Evolutionary conservation across 208 protist species (phyloP), one percentile per base, ranked within the genome.

Genomic region (Leishmania guyanensis): DNA sequence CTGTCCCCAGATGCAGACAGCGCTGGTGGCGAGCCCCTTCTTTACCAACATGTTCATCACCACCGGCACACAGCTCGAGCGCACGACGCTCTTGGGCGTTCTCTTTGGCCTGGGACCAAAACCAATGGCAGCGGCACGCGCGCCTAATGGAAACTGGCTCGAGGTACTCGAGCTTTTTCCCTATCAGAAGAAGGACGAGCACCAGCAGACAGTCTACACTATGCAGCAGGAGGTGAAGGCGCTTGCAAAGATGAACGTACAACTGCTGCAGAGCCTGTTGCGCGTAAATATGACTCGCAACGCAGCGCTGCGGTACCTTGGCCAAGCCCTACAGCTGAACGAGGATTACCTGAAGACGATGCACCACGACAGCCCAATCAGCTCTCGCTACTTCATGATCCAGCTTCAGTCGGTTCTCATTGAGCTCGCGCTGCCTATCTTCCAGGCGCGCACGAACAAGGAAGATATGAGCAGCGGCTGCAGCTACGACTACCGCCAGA

Each of bases 271-370:
- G 77, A 77, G 80, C 22, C 84, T 97, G 51, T 80, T 97, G 71
- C 82, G 84, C 16, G 58, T 71, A 16, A 95, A 94, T 77, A 71
- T 77, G 39, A 93, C 88, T 10, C 92, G 94, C 43, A 86, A 94
- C 62, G 85, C 91, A 39, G 94, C 92, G 62, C 79, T 97, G 64
- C 85, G 82, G 22, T 95, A 85, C 88, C 81, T 97, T 65, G 91
- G 90, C 58, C 48, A 78, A 16, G 92, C 91, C 16, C 87, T 97
- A n/a, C 80, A 83, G 3, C 88, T 96, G 14, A 97, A 97, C 80
- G 89, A 88, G 74, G 89, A 89, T 39, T 95, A 96, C 78, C 87
- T 86, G 6, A 97, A 96, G 84, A 97, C 92, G 36, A 89, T 95
- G 81, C 90, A 95, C 76, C 84, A 93, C 48, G 78, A 93, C 86